Percentiles rank a stretch among this genome's conserved stretches.
Evolutionary conservation across 768 basidiomycete genomes (phyloP).

Genomic region (Rhodosporidiobolus sp.): DNA sequence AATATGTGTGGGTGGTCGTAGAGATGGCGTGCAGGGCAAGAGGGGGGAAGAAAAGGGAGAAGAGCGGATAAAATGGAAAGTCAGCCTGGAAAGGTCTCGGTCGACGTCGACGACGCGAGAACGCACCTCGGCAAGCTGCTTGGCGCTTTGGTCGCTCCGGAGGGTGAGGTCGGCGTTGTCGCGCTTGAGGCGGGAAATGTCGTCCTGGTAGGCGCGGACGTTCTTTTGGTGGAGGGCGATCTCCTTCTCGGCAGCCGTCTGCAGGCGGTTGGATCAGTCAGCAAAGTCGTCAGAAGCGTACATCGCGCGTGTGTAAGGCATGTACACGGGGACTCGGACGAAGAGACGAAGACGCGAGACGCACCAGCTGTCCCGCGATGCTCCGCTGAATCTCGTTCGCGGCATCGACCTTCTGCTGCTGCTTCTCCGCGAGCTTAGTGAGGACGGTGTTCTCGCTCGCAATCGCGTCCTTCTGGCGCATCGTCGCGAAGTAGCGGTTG

Average conservation of each 20-base stretch:
- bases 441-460: constrained; percentile 46
- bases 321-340: too few relatives aligned
- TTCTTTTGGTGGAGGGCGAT: constrained; percentile 47
- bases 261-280: neutral
- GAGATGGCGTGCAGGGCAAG: too few relatives aligned
- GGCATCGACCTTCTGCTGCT: constrained; percentile 64
- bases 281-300: too few relatives aligned
- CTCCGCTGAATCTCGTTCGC: constrained; percentile 64
- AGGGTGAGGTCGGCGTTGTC: constrained; percentile 45
- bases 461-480: constrained; percentile 82
- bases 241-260: constrained; percentile 49
- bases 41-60: neutral
- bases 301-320: too few relatives aligned
- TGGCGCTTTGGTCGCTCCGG: constrained; percentile 41
- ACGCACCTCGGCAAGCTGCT: constrained; percentile 44
- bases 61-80: neutral
- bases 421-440: constrained; percentile 53
- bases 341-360: constrained; percentile 41
- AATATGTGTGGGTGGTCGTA: neutral
- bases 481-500: constrained; percentile 85
- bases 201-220: constrained; percentile 43
- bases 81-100: neutral
- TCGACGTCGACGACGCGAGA: too few relatives aligned
- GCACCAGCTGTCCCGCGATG: constrained; percentile 61
- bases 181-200: constrained; percentile 42